These are phyloP conservation scores for Phialocephala sp. DNA, from an alignment of 2,329 filamentous ascomycete species.

Conservation along the genomic window DNA sequence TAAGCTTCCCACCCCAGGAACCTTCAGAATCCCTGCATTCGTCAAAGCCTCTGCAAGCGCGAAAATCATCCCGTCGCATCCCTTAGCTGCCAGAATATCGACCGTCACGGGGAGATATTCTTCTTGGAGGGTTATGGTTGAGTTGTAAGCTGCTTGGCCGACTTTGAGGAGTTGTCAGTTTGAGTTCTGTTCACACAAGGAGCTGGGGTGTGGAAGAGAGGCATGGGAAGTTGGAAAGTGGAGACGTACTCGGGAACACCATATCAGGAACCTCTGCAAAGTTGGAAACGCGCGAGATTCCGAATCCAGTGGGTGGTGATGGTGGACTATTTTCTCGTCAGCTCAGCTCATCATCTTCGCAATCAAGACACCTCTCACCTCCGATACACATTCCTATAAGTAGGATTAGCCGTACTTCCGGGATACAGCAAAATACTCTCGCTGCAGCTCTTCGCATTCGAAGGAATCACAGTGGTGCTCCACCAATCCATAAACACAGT, in stretches of 20 bases:
- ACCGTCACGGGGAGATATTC: constrained; percentile 63
- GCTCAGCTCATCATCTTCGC: background rate
- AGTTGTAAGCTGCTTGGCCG: constrained; percentile 48
- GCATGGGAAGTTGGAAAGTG: too few species aligned
- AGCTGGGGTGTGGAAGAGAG: too few species aligned
- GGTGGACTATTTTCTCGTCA: constrained; percentile 44
- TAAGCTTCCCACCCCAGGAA: constrained; percentile 50
- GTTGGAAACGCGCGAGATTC: constrained; percentile 48
- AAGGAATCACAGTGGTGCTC: constrained; percentile 50
- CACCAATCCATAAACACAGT: constrained; percentile 55
- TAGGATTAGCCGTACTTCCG: constrained; percentile 47
- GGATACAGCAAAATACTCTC: constrained; percentile 56
- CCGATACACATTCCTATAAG: constrained; percentile 52
- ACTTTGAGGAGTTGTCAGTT: constrained; percentile 23
- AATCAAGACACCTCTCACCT: constrained; percentile 21
- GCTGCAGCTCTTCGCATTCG: constrained; percentile 52
- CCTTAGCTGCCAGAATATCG: constrained; percentile 61
- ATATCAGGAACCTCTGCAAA: constrained; percentile 55
- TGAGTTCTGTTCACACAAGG: background rate
- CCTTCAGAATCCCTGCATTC: constrained; percentile 52
- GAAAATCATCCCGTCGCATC: constrained; percentile 65
- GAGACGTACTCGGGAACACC: constrained; percentile 48
- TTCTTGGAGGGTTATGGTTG: constrained; percentile 52
- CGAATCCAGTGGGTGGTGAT: constrained; percentile 53
- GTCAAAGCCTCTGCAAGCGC: constrained; percentile 58